Evolutionary conservation across 306 rosid genomes (phyloP), one percentile per base, ranked within the genome.

Genomic region (Cucumis hystrix): DNA sequence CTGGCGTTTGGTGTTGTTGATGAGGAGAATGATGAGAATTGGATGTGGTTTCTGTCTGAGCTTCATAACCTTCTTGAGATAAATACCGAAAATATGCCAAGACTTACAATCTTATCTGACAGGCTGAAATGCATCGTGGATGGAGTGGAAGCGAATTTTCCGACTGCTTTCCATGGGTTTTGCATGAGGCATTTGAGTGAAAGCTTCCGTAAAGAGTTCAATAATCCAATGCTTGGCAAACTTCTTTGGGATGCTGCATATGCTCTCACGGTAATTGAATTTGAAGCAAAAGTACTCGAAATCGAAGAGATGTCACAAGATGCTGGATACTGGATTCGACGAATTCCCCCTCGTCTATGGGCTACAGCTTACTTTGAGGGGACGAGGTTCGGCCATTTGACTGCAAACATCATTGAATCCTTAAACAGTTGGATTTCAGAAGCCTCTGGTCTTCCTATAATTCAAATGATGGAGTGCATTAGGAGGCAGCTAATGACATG

Each of bases 31-130:
- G 88, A 85, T 77, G 88, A 83, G 8, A 87, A 85, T 67, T 87
- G 90, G 90, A 79, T 79, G 88, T 87, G 90, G 90, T 87, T 87
- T 69, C 87, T 87, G 68, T 81, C 85, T 0, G 87, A 85, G 85
- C 79, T 87, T 65, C 90, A 80, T 67, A 79, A 54, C 60, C 81
- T 87, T 39, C 90, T 87, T 45, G 90, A 87, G 82, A 81, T 73
- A 35, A 80, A 84, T 62, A 84, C 83, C 1, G 90, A 85, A 71
- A 79, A 85, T 79, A 85, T 83, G 87, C 91, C 91, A 28, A 83
- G 87, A 74, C 87, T 87, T 47, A 87, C 90, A 25, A 81, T 87
- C 73, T 59, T 87, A 81, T 87, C 91, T 2, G 88, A 87, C 60
- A 81, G 88, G 60, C 85, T 81, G 57, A 83, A 87, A 65, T 84